These are phyloP conservation scores for Globisporangium perplexum DNA, from an alignment of 352 stramenopile species.

Conservation along the genomic window DNA sequence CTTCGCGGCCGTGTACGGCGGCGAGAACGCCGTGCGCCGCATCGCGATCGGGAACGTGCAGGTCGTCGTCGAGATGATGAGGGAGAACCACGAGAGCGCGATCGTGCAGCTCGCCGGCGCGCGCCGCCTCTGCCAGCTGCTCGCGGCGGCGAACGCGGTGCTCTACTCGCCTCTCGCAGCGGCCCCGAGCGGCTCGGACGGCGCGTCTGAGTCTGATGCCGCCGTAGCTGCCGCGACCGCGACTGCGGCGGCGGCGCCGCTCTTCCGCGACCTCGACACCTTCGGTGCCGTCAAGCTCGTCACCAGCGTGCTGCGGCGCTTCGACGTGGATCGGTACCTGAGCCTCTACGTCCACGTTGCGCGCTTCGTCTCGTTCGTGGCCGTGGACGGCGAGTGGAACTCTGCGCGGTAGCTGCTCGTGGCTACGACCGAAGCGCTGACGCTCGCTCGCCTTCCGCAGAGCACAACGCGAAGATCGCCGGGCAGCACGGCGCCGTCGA, in stretches of 20 bases:
- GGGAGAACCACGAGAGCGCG: slow-evolving; percentile 47
- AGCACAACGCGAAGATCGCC: slow-evolving; percentile 52
- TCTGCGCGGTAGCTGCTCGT: too few species aligned
- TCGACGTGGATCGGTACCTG: slow-evolving; percentile 51
- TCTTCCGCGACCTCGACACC: slow-evolving; percentile 42
- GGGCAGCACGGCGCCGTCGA: slow-evolving; percentile 54
- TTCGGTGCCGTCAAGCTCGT: slow-evolving; percentile 31
- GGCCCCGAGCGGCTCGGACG: too few species aligned
- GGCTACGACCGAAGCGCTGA: neutral
- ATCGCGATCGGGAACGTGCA: slow-evolving; percentile 51
- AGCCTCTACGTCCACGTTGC: slow-evolving; percentile 53
- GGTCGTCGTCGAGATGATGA: slow-evolving; percentile 57
- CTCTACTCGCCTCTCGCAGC: slow-evolving; percentile 15
- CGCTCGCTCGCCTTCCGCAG: slow-evolving; percentile 12
- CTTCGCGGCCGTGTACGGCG: slow-evolving; percentile 59
- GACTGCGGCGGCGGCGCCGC: slow-evolving; percentile 1
- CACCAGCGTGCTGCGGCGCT: slow-evolving; percentile 34
- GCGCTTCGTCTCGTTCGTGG: slow-evolving; percentile 58
- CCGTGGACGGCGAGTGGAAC: slow-evolving; percentile 28
- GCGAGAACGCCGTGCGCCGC: slow-evolving; percentile 59
- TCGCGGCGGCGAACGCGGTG: slow-evolving; percentile 24
- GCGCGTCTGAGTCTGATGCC: neutral
- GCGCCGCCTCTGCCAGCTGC: slow-evolving; percentile 42
- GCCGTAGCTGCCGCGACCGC: slow-evolving; percentile 8
- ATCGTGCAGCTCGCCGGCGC: slow-evolving; percentile 57